Evolutionary conservation across 106 monocot species (phyloP).

Genomic region (Dendrobium catenatum): DNA sequence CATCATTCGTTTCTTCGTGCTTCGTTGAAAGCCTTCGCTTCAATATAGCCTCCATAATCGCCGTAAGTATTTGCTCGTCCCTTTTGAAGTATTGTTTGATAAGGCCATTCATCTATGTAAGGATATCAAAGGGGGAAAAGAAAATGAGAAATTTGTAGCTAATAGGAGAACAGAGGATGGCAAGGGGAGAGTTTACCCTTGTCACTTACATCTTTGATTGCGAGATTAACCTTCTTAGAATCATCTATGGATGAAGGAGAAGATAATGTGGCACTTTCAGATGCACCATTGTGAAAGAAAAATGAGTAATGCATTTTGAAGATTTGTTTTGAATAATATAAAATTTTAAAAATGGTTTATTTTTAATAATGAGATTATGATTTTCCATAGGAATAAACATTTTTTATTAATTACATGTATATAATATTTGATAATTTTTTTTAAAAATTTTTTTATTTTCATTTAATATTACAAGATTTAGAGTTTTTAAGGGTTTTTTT

Average conservation of each 20-base stretch:
- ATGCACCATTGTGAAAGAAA: background rate
- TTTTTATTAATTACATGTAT: too few species aligned
- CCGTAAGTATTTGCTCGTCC: slow-evolving; percentile 46
- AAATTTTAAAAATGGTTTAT: too few species aligned
- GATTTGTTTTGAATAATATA: too few species aligned
- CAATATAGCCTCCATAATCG: slow-evolving; percentile 55
- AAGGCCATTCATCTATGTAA: slow-evolving; percentile 50
- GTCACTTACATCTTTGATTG: slow-evolving; percentile 28
- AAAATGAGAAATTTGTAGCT: background rate
- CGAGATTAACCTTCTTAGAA: slow-evolving; percentile 4
- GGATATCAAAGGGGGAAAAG: background rate
- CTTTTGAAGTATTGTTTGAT: slow-evolving; percentile 53
- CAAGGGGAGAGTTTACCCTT: background rate
- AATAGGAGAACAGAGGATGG: background rate
- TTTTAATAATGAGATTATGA: too few species aligned
- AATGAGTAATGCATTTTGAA: too few species aligned
- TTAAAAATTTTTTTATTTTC: too few species aligned
- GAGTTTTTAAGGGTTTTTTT: too few species aligned
- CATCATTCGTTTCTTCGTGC: slow-evolving; percentile 78
- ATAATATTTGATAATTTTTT: too few species aligned
- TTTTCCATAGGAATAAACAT: too few species aligned
- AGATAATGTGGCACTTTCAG: background rate
- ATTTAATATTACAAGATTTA: too few species aligned
- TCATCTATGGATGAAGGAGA: slow-evolving; percentile 14
- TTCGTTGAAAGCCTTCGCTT: slow-evolving; percentile 38